Conservation (phyloP, 164 flowering plant genomes). For the Macadamia tetraphylla region DNA sequence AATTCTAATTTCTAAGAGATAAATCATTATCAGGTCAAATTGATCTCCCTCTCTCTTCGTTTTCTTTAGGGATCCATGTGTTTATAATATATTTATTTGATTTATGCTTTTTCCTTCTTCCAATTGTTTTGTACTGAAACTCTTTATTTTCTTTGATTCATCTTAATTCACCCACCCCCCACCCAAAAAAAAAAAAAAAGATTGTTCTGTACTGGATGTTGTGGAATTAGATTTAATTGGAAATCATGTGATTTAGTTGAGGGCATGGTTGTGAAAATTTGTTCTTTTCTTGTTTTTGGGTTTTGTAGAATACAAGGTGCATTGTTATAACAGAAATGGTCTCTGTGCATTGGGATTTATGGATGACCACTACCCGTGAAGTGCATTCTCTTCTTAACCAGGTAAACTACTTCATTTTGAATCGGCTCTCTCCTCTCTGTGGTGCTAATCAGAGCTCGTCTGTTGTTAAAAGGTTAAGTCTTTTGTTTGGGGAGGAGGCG, state of each 20-base stretch:
- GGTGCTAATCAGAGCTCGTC: no score
- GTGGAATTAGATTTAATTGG: background rate
- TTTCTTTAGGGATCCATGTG: background rate
- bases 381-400: conserved; percentile 87
- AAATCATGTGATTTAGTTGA: background rate
- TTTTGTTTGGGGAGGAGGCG: no score
- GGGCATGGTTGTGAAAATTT: background rate
- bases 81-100: background rate
- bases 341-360: conserved; percentile 91
- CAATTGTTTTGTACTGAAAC: background rate
- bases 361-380: conserved; percentile 98
- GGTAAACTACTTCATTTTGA: conserved; percentile 30
- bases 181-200: no score
- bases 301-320: conserved; percentile 84
- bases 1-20: background rate
- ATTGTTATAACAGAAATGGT: conserved; percentile 87
- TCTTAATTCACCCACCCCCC: no score
- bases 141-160: no score
- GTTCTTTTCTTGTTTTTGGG: background rate
- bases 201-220: background rate
- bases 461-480: no score
- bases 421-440: no score
- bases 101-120: background rate
- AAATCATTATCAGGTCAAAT: no score
- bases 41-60: background rate